Percentiles rank a stretch among this genome's conserved stretches.
Conservation (phyloP, 1,284 basidiomycete species). For the Papiliotrema laurentii region DNA sequence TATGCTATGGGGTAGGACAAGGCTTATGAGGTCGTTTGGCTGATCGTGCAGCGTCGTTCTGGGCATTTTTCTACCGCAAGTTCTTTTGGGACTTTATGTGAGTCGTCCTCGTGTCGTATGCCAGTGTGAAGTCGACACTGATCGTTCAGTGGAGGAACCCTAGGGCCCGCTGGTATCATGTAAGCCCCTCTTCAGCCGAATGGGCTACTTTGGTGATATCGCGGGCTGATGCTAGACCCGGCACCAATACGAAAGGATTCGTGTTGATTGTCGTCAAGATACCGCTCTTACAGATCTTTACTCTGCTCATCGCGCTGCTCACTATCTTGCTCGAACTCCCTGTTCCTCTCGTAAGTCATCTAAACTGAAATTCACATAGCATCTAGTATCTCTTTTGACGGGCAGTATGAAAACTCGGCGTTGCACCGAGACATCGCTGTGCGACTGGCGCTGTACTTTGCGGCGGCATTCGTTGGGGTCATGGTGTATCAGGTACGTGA, state of each 20-base stretch:
- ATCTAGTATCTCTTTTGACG: background rate
- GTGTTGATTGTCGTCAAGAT: constrained; percentile 65
- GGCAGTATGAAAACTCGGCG: constrained; percentile 53
- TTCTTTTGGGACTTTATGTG: constrained; percentile 85
- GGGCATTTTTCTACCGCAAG: constrained; percentile 74
- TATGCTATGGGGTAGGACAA: constrained; percentile 28
- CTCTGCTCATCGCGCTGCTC: constrained; percentile 57
- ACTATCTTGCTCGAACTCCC: constrained; percentile 60
- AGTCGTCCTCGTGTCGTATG: constrained; percentile 40
- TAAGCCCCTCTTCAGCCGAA: background rate
- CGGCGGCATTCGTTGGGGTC: constrained; percentile 62
- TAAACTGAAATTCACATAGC: background rate
- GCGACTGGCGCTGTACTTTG: constrained; percentile 60
- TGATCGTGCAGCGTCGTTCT: constrained; percentile 56
- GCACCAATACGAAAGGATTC: constrained; percentile 60
- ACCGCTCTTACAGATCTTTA: constrained; percentile 65
- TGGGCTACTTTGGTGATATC: background rate
- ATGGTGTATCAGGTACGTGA: constrained; percentile 69
- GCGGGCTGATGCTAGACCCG: constrained; percentile 51
- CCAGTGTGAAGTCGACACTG: background rate
- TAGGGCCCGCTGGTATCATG: constrained; percentile 27
- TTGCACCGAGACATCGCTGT: constrained; percentile 63
- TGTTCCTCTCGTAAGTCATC: constrained; percentile 15
- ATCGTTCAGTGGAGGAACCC: constrained; percentile 19
- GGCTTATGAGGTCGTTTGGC: too few species aligned